Evolutionary conservation across 1,284 basidiomycete species (phyloP).

Genomic region (Puccinia coronata): DNA sequence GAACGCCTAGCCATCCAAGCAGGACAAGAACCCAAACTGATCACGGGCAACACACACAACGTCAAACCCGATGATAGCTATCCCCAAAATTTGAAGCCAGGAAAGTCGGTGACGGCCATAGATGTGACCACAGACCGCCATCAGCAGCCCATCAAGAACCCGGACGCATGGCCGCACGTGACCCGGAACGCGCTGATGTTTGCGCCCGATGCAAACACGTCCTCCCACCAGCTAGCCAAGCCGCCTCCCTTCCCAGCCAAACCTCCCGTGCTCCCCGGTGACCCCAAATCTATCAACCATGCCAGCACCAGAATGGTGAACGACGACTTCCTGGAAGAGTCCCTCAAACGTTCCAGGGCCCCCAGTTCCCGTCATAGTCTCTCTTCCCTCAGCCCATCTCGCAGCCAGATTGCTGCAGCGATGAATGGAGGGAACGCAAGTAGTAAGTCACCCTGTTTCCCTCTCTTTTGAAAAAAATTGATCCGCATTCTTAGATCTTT

Average conservation of each 20-base stretch:
- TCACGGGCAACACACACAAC: conserved; percentile 67
- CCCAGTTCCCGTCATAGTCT: conserved; percentile 32
- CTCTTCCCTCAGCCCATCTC: conserved; percentile 75
- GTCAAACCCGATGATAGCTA: too few relatives aligned
- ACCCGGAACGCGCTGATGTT: conserved; percentile 90
- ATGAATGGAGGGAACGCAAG: conserved; percentile 75
- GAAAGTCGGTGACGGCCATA: not conserved
- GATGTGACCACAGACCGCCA: conserved; percentile 10
- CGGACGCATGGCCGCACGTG: conserved; percentile 47
- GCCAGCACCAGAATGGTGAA: conserved; percentile 70
- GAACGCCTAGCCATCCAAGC: conserved; percentile 52
- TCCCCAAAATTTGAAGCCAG: too few relatives aligned
- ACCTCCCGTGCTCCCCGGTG: conserved; percentile 59
- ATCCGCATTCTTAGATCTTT: conserved; percentile 56
- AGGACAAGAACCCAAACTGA: conserved; percentile 52
- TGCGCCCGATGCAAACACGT: conserved; percentile 78
- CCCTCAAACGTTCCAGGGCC: conserved; percentile 62
- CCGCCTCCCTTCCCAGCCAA: conserved; percentile 55
- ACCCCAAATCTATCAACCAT: conserved; percentile 72
- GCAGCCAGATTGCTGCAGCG: conserved; percentile 81
- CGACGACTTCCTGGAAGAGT: conserved; percentile 65
- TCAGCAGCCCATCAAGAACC: conserved; percentile 45
- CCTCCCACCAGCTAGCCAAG: conserved; percentile 54
- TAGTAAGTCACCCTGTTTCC: too few relatives aligned
- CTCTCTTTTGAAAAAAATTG: too few relatives aligned